Base-by-base conservation (phyloP, 2,329 filamentous ascomycete genomes). In the Raffaelea arxii region DNA sequence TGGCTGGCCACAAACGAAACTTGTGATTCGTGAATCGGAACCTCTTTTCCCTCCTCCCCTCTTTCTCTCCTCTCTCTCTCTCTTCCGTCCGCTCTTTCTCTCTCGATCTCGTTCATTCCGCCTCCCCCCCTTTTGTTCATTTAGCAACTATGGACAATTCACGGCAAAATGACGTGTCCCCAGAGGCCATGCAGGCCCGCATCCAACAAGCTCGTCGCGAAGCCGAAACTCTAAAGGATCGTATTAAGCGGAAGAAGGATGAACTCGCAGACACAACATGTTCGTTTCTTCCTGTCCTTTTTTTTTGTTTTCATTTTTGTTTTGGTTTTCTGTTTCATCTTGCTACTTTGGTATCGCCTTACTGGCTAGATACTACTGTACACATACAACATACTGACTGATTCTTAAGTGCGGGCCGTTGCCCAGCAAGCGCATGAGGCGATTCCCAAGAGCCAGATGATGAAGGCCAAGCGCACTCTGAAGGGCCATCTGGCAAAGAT, bases 201-300 rank as follows among this genome's bases (percentile, higher is more conserved):
- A 91, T 92, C 60, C 85, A 88, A 63, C 83, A 86, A 62, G 91
- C 92, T 65, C 83, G 92, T 69, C 87, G 92, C 74, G 92, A 98
- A 77, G 92, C 92, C 60, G 92, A 97, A 75, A 90, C 86, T 46
- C 75, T 97, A 59, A 97, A 97, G 77, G 91, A 97, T 67, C 84
- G 87, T 69, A 97, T 97, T 80, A 97, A 96, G 84, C 82, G 90
- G 71, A 95, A 94, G 82, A 97, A 97, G 85, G 92, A 98, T 79
- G 92, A 97, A 72, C 80, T 98, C 59, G 91, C 91, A 65, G 92
- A 98, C 70, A 94, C 90, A 54, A 94, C 90, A 63, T 84, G 92
- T 98, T 82, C 80, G 91, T 77, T 52, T 52, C 54, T 49, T 46
- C 23, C 42, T 41, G 24, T 37, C 38, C 25, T 44, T 44, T 43